Base-by-base conservation (phyloP, 2,329 filamentous ascomycete genomes). In the Sphaerulina musiva region DNA sequence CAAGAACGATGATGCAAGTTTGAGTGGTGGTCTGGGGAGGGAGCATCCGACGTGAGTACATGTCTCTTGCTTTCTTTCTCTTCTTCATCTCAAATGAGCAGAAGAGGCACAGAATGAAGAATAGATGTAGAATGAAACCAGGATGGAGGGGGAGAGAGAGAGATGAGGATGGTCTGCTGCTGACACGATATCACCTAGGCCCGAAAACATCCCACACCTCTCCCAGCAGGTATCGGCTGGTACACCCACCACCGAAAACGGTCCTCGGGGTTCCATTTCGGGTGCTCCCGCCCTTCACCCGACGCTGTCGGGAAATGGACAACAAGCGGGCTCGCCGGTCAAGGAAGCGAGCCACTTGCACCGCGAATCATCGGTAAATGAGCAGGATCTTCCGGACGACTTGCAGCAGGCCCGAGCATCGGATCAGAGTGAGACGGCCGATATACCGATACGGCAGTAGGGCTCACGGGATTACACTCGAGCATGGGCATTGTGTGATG, bases 311-410 rank as follows among this genome's bases (percentile, higher is more conserved):
- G 64, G 72, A 72, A 48, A 53, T 20, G 58, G 71, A 71, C 76
- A 78, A 53, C 80, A 83, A 63, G 80, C 82, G 58, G 85, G 87
- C 59, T 93, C 87, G 70, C 91, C 92, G 1, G 82, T 93, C 65
- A 96, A 95, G 76, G 92, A 96, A 76, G 84, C 83, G 72, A 95
- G 87, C 74, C 89, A 89, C 70, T 76, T 95, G 68, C 84, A 95
- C 70, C 81, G 87, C 59, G 87, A 90, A 73, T 89, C 87, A 6
- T 95, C 84, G 68, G 82, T 78, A 9, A 78, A 81, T 50, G 83
- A 87, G 54, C 73, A 78, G 62, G 72, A 76, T 38, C 40, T 47
- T 4, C 51, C 43, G n/a, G 51, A 53, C n/a, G 51, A 47, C n/a
- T 43, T 46, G 5, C 41, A 53, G 43, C 26, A 29, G 4, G 29